These are phyloP conservation scores for Ophiostoma perfectum DNA, from an alignment of 2,329 filamentous ascomycete species.

Conservation along the genomic window DNA sequence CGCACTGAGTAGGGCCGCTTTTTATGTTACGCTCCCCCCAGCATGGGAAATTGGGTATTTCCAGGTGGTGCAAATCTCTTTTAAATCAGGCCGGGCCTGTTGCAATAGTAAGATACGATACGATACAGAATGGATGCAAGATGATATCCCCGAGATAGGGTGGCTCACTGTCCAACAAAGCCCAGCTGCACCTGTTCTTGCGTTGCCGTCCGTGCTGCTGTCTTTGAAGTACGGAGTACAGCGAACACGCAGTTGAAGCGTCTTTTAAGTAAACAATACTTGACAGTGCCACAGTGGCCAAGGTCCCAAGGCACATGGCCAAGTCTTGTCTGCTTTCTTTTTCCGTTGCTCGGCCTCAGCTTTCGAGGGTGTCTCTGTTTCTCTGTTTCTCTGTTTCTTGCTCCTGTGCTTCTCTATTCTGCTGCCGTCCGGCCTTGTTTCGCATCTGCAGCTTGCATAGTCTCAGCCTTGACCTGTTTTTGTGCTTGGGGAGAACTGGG, in stretches of 20 bases:
- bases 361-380: background rate
- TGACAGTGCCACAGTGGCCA: background rate
- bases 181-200: too few relatives aligned
- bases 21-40: slow-evolving; percentile 6
- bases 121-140: background rate
- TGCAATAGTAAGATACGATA: background rate
- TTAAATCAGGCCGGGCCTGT: background rate
- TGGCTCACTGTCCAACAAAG: background rate
- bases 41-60: slow-evolving; percentile 23
- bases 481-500: slow-evolving; percentile 20
- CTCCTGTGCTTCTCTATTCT: background rate
- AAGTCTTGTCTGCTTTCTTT: background rate
- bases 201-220: too few relatives aligned
- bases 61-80: slow-evolving; percentile 9
- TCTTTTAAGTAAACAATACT: too few relatives aligned
- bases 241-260: too few relatives aligned
- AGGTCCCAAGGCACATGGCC: background rate
- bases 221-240: background rate
- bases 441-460: slow-evolving; percentile 2
- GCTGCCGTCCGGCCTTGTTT: slow-evolving; percentile 12
- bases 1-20: slow-evolving; percentile 13
- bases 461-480: slow-evolving; percentile 20
- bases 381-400: background rate
- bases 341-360: too few relatives aligned
- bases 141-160: background rate